A percentile compares a stretch with the other conserved stretches of the same genome.
Conservation (phyloP, 78 protist genomes). For the Dictyostelium citrinum region DNA sequence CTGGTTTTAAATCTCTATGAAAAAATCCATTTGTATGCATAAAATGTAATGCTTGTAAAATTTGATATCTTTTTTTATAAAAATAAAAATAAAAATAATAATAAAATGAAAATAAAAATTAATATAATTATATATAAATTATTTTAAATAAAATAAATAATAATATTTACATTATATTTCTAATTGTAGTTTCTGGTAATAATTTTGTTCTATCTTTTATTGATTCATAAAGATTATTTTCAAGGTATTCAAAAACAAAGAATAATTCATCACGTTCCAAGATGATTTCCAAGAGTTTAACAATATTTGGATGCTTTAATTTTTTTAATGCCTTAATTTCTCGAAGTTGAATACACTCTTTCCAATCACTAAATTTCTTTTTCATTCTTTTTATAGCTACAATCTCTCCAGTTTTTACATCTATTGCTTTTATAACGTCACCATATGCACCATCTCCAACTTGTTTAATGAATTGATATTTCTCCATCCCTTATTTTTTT, state of each 20-base stretch:
- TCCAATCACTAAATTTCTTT: slow-evolving; percentile 92
- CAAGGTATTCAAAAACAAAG: slow-evolving; percentile 97
- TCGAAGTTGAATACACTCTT: slow-evolving; percentile 91
- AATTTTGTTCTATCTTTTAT: slow-evolving; percentile 84
- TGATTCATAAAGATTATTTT: slow-evolving; percentile 88
- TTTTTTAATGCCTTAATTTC: slow-evolving; percentile 94
- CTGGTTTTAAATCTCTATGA: slow-evolving; percentile 98
- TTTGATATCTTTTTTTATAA: slow-evolving; percentile 78
- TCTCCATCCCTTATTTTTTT: slow-evolving; percentile 21
- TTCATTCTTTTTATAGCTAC: slow-evolving; percentile 98
- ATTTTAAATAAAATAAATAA: background rate
- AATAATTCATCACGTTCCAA: slow-evolving; percentile 93
- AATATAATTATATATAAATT: too few species aligned
- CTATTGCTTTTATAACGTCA: slow-evolving; percentile 63
- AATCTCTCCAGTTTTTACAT: slow-evolving; percentile 23
- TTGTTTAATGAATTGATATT: slow-evolving; percentile 54
- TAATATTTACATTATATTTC: slow-evolving; percentile 70
- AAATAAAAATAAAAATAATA: background rate
- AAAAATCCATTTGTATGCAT: slow-evolving; percentile 89
- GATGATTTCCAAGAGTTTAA: slow-evolving; percentile 95
- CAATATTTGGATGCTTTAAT: slow-evolving; percentile 96
- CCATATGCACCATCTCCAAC: slow-evolving; percentile 84
- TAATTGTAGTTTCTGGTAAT: slow-evolving; percentile 83
- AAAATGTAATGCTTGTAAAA: slow-evolving; percentile 92
- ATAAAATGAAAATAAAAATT: too few species aligned